phyloP scores from a whole-genome alignment of 192 early-diverging fungal species.

The Mortierella hygrophila region DNA sequence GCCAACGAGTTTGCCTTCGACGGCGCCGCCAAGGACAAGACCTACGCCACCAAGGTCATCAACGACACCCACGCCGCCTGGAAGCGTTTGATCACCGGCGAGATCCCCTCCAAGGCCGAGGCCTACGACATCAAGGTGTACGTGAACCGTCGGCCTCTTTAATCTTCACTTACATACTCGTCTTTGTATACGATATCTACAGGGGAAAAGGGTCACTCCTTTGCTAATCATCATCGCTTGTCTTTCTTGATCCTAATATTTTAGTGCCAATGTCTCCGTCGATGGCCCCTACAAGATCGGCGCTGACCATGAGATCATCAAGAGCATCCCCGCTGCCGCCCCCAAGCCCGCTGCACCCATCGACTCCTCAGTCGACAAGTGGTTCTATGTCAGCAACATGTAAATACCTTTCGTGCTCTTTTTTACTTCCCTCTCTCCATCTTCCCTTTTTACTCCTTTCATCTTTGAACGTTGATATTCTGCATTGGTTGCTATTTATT shows the following conservation, averaged over 20 bases:
- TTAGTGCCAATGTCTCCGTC: conserved; percentile 76
- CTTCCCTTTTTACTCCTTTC: neutral
- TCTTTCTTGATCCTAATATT: neutral
- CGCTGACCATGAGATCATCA: conserved; percentile 65
- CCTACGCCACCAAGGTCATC: conserved; percentile 91
- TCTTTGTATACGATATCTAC: neutral
- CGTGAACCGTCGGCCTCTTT: conserved; percentile 22
- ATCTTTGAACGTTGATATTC: neutral
- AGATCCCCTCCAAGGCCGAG: conserved; percentile 72
- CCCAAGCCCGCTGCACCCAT: conserved; percentile 75
- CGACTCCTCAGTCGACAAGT: conserved; percentile 72
- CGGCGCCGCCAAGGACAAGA: conserved; percentile 83
- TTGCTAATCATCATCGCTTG: neutral
- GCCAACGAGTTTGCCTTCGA: conserved; percentile 99
- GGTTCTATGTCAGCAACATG: conserved; percentile 52
- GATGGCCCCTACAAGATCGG: conserved; percentile 80
- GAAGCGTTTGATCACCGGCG: conserved; percentile 81
- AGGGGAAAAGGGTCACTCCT: neutral
- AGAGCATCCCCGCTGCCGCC: conserved; percentile 68
- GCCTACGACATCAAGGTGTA: conserved; percentile 82
- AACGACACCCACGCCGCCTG: conserved; percentile 95
- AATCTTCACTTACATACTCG: neutral
- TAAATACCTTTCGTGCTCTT: conserved; percentile 15
- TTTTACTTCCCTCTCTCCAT: neutral
- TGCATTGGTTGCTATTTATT: neutral